Base-by-base conservation (phyloP, 768 basidiomycete species). In the Lactarius akahatsu region DNA sequence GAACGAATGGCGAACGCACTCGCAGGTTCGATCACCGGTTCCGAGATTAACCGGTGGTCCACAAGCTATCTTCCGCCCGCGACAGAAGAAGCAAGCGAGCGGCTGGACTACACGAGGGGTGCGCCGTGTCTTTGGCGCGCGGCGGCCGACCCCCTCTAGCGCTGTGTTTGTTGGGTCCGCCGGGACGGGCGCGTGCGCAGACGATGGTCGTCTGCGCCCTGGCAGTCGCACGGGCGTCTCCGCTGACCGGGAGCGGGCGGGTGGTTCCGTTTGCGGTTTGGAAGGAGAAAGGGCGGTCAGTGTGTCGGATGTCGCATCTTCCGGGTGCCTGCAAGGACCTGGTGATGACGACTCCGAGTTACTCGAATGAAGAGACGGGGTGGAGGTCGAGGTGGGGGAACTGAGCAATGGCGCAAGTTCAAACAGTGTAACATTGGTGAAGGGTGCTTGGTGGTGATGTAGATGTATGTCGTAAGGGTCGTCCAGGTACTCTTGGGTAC, bases 1-100 rank as follows among this genome's bases (percentile, higher is more conserved):
- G 55, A 16, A n/a, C 30, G 47, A 47, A 26, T 23, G 30, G 32
- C 23, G 50, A 63, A 40, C 66, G 41, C 59, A 67, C 66, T 67
- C 66, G 66, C 66, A 67, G 5, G 66, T 59, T 47, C 58, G 62
- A 55, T 63, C 62, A 15, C 66, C 66, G 15, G 43, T 40, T 20
- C 30, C 26, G 41, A 36, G 34, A 16, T 43, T 41, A 2, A 65
- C 59, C 4, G 64, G 58, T 7, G 67, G 67, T 2, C 64, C 67
- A 30, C 67, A 68, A 1, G 63, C 64, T 5, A 68, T 68, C 38
- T 68, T 68, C 18, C 67, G 64, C n/a, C 67, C 58, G 13, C 67
- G 67, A 57, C 67, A 68, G 45, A 68, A 68, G 63, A 11, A 68
- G 32, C 67, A 68, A 1, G 67, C 67, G 32, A 68, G 59, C 36